phyloP scores from a whole-genome alignment of 1,284 basidiomycete genomes.

The Apiotrichum sp. region DNA sequence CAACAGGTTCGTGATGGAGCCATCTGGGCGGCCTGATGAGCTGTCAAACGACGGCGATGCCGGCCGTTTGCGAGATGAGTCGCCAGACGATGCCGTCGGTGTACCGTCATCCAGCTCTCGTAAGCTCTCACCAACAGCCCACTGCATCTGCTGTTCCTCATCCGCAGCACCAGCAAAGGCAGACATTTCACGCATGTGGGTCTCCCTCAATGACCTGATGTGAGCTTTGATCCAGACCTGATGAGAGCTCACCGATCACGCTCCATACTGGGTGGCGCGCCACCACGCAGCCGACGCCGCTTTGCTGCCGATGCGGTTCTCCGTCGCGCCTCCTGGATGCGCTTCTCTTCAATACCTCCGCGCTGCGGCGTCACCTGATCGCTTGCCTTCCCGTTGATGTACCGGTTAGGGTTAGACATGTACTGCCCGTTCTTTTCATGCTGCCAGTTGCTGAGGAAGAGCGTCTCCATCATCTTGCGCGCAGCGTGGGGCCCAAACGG shows the following conservation, averaged over 20 bases:
- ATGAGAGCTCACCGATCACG: not conserved
- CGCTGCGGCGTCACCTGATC: constrained; percentile 28
- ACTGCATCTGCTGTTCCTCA: constrained; percentile 32
- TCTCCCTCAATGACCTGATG: constrained; percentile 24
- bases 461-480: constrained; percentile 63
- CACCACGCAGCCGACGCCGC: constrained; percentile 39
- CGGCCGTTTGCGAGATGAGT: not conserved
- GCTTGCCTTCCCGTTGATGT: constrained; percentile 21
- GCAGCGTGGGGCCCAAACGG: constrained; percentile 51
- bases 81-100: not conserved
- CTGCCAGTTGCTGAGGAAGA: constrained; percentile 44
- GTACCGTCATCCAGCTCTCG: not conserved
- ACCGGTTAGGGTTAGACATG: constrained; percentile 28
- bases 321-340: constrained; percentile 17
- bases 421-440: constrained; percentile 40
- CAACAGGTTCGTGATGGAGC: constrained; percentile 5
- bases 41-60: constrained; percentile 2
- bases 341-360: constrained; percentile 33
- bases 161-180: constrained; percentile 31
- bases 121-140: constrained; percentile 27
- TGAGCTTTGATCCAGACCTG: constrained; percentile 1
- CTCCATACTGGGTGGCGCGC: constrained; percentile 13
- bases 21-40: constrained; percentile 5
- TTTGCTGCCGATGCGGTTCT: constrained; percentile 54
- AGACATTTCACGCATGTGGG: constrained; percentile 31